A percentile compares a stretch with the other conserved stretches of the same genome.
phyloP scores from a whole-genome alignment of 306 rosid species.

The Oxytropis ochrocephala region DNA sequence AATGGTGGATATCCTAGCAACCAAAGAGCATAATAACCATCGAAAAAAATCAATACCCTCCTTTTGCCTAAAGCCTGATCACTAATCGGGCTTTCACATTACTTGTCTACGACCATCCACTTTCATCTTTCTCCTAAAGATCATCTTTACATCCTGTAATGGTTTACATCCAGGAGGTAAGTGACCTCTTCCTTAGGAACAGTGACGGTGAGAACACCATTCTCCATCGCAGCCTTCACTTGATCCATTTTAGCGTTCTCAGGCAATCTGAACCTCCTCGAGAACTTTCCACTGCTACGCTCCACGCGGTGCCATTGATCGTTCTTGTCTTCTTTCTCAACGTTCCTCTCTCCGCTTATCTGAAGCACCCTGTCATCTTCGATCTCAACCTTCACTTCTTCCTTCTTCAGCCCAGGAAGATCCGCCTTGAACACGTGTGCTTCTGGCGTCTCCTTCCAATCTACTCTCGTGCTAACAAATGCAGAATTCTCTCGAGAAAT shows the following conservation, averaged over 20 bases:
- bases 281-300: slow-evolving; percentile 32
- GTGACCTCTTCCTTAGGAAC: slow-evolving; percentile 24
- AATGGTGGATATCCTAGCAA: no score
- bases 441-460: slow-evolving; percentile 41
- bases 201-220: slow-evolving; percentile 39
- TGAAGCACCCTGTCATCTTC: slow-evolving; percentile 37
- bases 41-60: no score
- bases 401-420: slow-evolving; percentile 29
- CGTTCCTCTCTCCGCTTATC: slow-evolving; percentile 30
- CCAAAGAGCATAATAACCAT: no score
- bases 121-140: no score
- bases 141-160: no score
- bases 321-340: slow-evolving; percentile 36
- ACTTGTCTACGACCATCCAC: no score
- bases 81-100: no score
- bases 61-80: no score
- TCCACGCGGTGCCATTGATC: slow-evolving; percentile 32
- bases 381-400: slow-evolving; percentile 31
- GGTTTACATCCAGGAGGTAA: no score
- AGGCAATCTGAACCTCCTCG: slow-evolving; percentile 27
- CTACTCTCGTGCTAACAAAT: slow-evolving; percentile 16
- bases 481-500: slow-evolving; percentile 22
- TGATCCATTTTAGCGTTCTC: slow-evolving; percentile 21
- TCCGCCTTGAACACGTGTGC: slow-evolving; percentile 41
- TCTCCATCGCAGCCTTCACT: slow-evolving; percentile 33